Percentiles rank a stretch among this genome's conserved stretches.
Evolutionary conservation across 768 basidiomycete species (phyloP).

Genomic region (Cystofilobasidium bisporidii): DNA sequence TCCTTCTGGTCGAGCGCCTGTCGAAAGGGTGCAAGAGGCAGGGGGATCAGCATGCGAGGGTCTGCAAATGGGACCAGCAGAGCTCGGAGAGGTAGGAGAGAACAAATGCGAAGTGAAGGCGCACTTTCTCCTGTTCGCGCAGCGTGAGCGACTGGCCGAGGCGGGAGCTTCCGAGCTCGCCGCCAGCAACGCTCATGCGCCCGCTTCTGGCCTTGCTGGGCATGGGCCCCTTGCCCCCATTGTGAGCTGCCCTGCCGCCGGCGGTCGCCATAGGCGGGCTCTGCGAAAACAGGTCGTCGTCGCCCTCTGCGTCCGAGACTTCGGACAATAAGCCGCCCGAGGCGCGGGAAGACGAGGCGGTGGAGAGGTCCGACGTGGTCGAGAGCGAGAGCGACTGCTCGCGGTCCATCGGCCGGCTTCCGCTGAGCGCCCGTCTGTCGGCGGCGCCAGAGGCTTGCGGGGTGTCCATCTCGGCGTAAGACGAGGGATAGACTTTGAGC

Average conservation of each 20-base stretch:
- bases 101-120: neutral
- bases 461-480: constrained; percentile 9
- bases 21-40: neutral
- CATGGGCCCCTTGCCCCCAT: too few species aligned
- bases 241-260: too few species aligned
- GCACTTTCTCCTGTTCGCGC: constrained; percentile 91
- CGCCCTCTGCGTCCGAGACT: neutral
- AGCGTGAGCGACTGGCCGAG: constrained; percentile 53
- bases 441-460: constrained; percentile 8
- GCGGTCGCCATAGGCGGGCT: neutral
- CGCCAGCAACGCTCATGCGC: constrained; percentile 11
- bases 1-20: constrained; percentile 91
- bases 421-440: too few species aligned
- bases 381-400: neutral
- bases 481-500: neutral
- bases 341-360: neutral
- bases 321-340: neutral
- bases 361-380: neutral
- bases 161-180: constrained; percentile 5
- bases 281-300: constrained; percentile 21
- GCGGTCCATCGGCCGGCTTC: neutral
- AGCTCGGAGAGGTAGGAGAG: neutral
- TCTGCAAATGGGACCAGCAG: neutral
- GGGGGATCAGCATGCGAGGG: neutral
- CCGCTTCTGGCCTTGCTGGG: neutral